Evolutionary conservation across 2,329 filamentous ascomycete species (phyloP).

Genomic region (Penicillium sp.): DNA sequence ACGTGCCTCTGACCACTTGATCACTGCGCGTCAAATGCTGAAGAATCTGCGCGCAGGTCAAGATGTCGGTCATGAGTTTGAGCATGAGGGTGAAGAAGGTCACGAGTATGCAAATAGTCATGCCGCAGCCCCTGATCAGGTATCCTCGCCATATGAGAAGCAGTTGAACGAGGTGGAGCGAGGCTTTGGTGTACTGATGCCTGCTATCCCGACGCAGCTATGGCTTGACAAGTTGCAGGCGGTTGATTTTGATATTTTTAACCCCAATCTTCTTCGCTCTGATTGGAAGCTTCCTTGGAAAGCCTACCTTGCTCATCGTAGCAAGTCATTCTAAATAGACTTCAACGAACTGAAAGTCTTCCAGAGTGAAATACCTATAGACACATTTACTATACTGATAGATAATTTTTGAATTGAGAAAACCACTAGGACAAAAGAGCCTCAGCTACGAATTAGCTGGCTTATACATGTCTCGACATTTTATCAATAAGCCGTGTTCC

Average conservation of each 20-base stretch:
- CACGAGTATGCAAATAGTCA: slow-evolving; percentile 42
- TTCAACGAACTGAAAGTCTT: background rate
- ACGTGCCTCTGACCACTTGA: slow-evolving; percentile 89
- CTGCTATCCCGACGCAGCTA: slow-evolving; percentile 69
- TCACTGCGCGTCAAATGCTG: slow-evolving; percentile 89
- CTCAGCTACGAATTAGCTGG: background rate
- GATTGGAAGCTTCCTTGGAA: slow-evolving; percentile 88
- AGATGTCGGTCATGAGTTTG: slow-evolving; percentile 79
- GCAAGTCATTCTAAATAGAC: slow-evolving; percentile 44
- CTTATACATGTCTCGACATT: background rate
- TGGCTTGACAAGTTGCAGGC: slow-evolving; percentile 77
- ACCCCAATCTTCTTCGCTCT: slow-evolving; percentile 58
- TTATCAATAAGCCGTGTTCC: background rate
- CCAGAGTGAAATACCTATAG: too few species aligned
- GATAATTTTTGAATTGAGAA: too few species aligned
- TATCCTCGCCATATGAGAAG: slow-evolving; percentile 20
- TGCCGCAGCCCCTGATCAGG: background rate
- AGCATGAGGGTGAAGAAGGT: slow-evolving; percentile 76
- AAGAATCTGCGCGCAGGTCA: slow-evolving; percentile 70
- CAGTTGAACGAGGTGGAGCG: slow-evolving; percentile 55
- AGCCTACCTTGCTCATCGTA: slow-evolving; percentile 59
- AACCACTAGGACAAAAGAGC: background rate
- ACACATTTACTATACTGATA: too few species aligned
- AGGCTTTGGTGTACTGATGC: slow-evolving; percentile 76
- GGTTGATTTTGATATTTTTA: slow-evolving; percentile 77